phyloP scores from a whole-genome alignment of 495 filamentous ascomycete species.

The Staphylotrichum longicolle region DNA sequence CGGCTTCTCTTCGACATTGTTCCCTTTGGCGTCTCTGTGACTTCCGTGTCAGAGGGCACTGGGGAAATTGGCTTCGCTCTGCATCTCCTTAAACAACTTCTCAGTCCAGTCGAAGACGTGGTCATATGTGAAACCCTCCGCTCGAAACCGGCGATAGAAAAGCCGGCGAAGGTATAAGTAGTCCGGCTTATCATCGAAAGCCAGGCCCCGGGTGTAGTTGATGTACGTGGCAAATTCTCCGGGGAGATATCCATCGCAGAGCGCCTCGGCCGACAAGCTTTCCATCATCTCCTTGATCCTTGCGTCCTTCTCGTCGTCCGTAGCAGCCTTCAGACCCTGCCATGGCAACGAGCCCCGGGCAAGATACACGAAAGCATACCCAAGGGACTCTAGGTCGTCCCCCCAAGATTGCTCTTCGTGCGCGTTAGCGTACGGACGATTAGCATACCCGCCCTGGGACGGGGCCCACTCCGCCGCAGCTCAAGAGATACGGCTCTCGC shows the following conservation, averaged over 20 bases:
- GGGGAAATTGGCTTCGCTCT: too few species aligned
- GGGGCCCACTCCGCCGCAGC: too few species aligned
- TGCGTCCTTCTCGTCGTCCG: slow-evolving; percentile 19
- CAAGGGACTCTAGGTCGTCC: slow-evolving; percentile 44
- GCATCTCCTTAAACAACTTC: slow-evolving; percentile 21
- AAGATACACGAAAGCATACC: slow-evolving; percentile 43
- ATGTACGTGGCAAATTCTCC: slow-evolving; percentile 31
- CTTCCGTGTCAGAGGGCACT: too few species aligned
- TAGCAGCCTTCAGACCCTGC: slow-evolving; percentile 31
- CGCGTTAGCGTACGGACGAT: slow-evolving; percentile 22
- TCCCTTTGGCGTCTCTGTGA: too few species aligned
- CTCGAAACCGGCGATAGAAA: slow-evolving; percentile 31
- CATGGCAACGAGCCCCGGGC: slow-evolving; percentile 42
- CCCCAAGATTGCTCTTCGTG: slow-evolving; percentile 35
- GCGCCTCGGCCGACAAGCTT: slow-evolving; percentile 24
- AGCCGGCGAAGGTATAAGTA: slow-evolving; percentile 34
- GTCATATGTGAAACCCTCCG: slow-evolving; percentile 33
- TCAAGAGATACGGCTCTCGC: too few species aligned
- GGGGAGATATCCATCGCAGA: slow-evolving; percentile 25
- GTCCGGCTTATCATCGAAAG: slow-evolving; percentile 30
- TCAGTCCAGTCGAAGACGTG: slow-evolving; percentile 37
- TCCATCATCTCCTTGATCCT: slow-evolving; percentile 29
- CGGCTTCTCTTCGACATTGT: not conserved
- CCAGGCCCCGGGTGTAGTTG: slow-evolving; percentile 29
- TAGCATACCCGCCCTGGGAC: too few species aligned